Base-by-base conservation (phyloP, 345 rosid genomes). In the Syzygium oleosum region DNA sequence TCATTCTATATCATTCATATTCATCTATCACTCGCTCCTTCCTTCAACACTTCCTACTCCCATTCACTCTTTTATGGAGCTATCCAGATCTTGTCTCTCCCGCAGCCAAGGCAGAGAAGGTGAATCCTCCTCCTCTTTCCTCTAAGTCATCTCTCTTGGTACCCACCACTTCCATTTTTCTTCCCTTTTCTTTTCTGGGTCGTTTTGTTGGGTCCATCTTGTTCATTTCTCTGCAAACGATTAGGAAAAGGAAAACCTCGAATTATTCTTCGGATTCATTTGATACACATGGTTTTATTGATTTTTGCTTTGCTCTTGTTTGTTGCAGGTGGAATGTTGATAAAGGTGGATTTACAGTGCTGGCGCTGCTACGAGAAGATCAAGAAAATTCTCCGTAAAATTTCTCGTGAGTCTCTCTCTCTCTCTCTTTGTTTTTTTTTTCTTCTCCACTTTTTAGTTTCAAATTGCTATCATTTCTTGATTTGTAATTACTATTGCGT, bases 321-420 rank as follows among this genome's bases (percentile, higher is more conserved):
- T 61, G 68, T 61, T 61, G 68, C 34, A 61, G 68, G 68, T 12
- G 68, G n/a, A n/a, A 61, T 61, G 68, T 29, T 0, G 78, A 65
- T 65, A 31, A 65, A 65, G 41, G 78, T 65, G 43, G 41, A 65
- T 65, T 97, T 97, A 38, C 92, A 90, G 38, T 97, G 99, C 73
- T n/a, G 55, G 25, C 92, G 91, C 85, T 97, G 99, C 91, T 91
- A 88, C 92, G 91, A 87, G 93, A 96, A 96, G 90, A 96, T 97
- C 84, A 97, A 94, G 93, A 94, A 92, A 88, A 88, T 94, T n/a
- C 97, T 97, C 19, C 93, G 95, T 85, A 68, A 90, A 87, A 90
- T 90, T 49, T 97, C 97, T 89, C 92, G 98, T 97, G 92, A 95
- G 98, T 93, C 78, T 61, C 68, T 61, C 68, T 61, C 53, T 19